Evolutionary conservation across 1,139 yeast species (phyloP).

Genomic region (Suhomyces bokatorum): DNA sequence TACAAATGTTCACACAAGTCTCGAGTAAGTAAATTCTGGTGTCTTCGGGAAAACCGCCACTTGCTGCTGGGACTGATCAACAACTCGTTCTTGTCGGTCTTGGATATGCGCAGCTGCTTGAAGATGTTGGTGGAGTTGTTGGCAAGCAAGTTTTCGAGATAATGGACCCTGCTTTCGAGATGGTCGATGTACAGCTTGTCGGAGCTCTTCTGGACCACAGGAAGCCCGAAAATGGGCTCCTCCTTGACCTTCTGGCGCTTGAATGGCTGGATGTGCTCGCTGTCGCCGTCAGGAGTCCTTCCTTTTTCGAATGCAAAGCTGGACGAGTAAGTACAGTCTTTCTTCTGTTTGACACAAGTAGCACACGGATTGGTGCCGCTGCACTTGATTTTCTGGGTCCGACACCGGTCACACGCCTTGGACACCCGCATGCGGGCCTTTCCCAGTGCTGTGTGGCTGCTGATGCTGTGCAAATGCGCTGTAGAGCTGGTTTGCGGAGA

Average conservation of each 20-base stretch:
- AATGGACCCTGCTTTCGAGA: constrained; percentile 43
- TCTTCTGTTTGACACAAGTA: constrained; percentile 47
- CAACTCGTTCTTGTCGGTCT: constrained; percentile 12
- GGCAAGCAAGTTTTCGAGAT: constrained; percentile 36
- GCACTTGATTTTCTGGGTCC: constrained; percentile 62
- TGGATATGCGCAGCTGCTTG: constrained; percentile 17
- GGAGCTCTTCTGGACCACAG: constrained; percentile 17
- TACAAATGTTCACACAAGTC: constrained; percentile 46
- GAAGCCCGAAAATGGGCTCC: constrained; percentile 22
- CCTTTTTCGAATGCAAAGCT: constrained; percentile 10
- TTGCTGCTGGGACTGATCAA: constrained; percentile 33
- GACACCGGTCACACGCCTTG: constrained; percentile 57
- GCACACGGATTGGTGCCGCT: constrained; percentile 57
- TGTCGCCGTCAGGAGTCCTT: constrained; percentile 3
- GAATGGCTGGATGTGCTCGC: neutral
- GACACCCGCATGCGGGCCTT: constrained; percentile 42
- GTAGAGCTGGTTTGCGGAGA: neutral
- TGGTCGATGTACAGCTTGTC: constrained; percentile 30
- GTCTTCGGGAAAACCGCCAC: constrained; percentile 54
- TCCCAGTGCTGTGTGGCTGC: constrained; percentile 2
- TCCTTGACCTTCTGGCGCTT: constrained; percentile 15
- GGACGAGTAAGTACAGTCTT: constrained; percentile 39
- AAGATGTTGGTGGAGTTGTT: constrained; percentile 20
- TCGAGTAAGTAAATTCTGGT: constrained; percentile 48
- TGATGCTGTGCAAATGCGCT: too few species aligned